Conservation (phyloP, 139 green algal genomes). For the Chlorella vulgaris region DNA sequence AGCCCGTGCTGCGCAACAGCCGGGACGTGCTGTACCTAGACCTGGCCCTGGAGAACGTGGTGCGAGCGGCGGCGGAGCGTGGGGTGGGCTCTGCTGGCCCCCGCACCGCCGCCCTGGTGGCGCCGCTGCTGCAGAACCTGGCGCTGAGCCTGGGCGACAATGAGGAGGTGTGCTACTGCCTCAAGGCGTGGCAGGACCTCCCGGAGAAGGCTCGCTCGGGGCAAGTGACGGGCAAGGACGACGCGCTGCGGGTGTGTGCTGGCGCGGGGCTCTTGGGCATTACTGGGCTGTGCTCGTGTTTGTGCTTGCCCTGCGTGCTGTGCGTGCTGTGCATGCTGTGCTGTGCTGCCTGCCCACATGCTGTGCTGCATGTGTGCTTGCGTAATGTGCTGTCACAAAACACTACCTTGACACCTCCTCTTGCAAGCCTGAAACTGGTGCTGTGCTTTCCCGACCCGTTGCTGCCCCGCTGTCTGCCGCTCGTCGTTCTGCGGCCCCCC, state of each 20-base stretch:
- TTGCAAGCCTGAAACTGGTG: too few species aligned
- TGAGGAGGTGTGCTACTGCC: conserved; percentile 96
- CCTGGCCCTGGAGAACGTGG: conserved; percentile 90
- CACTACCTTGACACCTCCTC: too few species aligned
- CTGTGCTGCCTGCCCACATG: too few species aligned
- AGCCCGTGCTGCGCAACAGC: conserved; percentile 53
- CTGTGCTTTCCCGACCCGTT: too few species aligned
- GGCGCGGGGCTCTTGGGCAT: background rate
- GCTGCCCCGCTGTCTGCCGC: too few species aligned
- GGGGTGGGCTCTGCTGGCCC: conserved; percentile 62
- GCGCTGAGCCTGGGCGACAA: conserved; percentile 91
- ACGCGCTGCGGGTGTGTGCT: conserved; percentile 67
- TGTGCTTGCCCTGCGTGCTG: background rate
- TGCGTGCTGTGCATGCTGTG: background rate
- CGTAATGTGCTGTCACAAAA: too few species aligned
- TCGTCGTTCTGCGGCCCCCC: too few species aligned
- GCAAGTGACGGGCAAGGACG: conserved; percentile 72
- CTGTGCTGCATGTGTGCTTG: background rate
- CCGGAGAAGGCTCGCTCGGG: conserved; percentile 64
- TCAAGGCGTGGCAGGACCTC: conserved; percentile 89
- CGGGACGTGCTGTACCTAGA: conserved; percentile 97
- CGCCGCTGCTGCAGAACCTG: conserved; percentile 96
- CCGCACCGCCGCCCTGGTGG: conserved; percentile 81
- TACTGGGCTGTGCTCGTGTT: background rate
- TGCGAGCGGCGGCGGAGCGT: conserved; percentile 79